Evolutionary conservation across 257 asterid species (phyloP).

Genomic region (Thymus mandschuricus): DNA sequence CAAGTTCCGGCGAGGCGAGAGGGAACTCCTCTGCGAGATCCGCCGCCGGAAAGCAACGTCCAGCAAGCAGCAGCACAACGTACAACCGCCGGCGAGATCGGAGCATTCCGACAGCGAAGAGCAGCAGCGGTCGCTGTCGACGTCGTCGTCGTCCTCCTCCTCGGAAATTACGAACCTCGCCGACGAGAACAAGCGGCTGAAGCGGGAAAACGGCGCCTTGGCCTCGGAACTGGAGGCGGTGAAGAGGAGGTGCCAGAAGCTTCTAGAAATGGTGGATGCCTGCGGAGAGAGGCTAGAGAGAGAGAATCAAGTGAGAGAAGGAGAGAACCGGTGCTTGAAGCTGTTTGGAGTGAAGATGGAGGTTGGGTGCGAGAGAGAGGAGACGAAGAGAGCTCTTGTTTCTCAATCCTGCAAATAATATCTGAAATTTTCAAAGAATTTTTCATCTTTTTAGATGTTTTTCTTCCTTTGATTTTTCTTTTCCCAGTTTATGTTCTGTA

Average conservation of each 20-base stretch:
- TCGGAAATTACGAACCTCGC: constrained; percentile 50
- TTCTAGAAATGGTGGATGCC: constrained; percentile 54
- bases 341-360: constrained; percentile 73
- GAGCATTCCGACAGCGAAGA: constrained; percentile 54
- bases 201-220: constrained; percentile 58
- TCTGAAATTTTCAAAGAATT: no score
- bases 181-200: constrained; percentile 68
- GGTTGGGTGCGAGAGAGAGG: constrained; percentile 47
- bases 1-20: constrained; percentile 62
- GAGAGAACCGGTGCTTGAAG: constrained; percentile 37
- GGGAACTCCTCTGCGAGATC: constrained; percentile 58
- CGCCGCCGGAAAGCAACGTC: constrained; percentile 70
- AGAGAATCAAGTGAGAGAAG: constrained; percentile 1
- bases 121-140: constrained; percentile 60
- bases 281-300: constrained; percentile 14
- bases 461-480: neutral
- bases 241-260: constrained; percentile 63
- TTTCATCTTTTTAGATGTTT: neutral
- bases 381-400: constrained; percentile 35
- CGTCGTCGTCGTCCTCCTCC: constrained; percentile 67
- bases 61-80: constrained; percentile 40
- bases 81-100: constrained; percentile 23
- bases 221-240: constrained; percentile 50
- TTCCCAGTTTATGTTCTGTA: no score
- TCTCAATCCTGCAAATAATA: constrained; percentile 28